phyloP scores from a whole-genome alignment of 495 filamentous ascomycete species.

The Bombardia bombarda region DNA sequence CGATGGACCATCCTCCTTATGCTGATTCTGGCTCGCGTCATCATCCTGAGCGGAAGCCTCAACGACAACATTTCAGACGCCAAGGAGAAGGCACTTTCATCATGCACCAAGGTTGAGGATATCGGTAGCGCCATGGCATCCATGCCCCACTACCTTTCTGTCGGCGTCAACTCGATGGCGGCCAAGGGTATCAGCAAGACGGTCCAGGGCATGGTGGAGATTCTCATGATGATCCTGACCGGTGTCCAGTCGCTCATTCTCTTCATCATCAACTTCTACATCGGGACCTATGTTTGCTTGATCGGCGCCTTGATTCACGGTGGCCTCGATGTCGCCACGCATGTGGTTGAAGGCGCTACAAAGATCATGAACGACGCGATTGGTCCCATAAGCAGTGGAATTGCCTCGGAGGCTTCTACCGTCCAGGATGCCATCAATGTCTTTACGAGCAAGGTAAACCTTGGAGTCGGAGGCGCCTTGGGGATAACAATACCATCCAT shows the following conservation, averaged over 20 bases:
- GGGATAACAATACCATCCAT: conserved; percentile 36
- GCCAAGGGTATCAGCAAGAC: conserved; percentile 69
- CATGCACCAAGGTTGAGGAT: conserved; percentile 87
- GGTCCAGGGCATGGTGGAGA: conserved; percentile 64
- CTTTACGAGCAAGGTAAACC: conserved; percentile 25
- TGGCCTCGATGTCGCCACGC: conserved; percentile 59
- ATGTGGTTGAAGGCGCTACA: conserved; percentile 61
- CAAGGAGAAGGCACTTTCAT: conserved; percentile 70
- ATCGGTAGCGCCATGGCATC: conserved; percentile 94
- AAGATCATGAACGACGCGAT: conserved; percentile 68
- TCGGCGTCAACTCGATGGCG: conserved; percentile 80
- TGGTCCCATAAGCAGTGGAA: conserved; percentile 51
- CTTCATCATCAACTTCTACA: conserved; percentile 84
- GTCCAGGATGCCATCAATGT: conserved; percentile 61
- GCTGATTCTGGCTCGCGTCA: conserved; percentile 70
- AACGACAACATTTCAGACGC: conserved; percentile 67
- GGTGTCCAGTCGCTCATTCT: conserved; percentile 80
- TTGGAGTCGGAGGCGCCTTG: conserved; percentile 3
- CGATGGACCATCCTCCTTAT: conserved; percentile 88
- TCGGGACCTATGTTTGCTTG: conserved; percentile 79
- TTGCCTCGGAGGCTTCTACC: conserved; percentile 43
- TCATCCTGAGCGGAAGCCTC: conserved; percentile 64
- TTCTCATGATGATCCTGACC: conserved; percentile 70
- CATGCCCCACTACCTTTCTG: conserved; percentile 88
- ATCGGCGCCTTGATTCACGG: conserved; percentile 73